Evolutionary conservation across 2,329 filamentous ascomycete genomes (phyloP).

Genomic region (Sphaerulina musiva): DNA sequence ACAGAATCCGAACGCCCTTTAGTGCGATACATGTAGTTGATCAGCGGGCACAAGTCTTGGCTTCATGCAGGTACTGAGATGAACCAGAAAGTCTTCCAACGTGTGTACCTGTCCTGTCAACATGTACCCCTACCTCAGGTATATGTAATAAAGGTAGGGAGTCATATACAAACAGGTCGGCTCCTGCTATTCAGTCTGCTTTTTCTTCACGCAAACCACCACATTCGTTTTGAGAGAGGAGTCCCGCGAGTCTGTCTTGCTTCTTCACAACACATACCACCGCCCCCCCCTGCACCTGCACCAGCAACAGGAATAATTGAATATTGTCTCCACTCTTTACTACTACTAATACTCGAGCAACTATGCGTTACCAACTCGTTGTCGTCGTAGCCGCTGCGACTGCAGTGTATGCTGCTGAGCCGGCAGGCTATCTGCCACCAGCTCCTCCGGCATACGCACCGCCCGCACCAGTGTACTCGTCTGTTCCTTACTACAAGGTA

Average conservation of each 20-base stretch:
- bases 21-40: conserved; percentile 1
- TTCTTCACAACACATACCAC: not conserved
- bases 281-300: not conserved
- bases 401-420: not conserved
- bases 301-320: not conserved
- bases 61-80: conserved; percentile 9
- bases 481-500: not conserved
- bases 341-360: conserved; percentile 4
- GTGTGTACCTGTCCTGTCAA: no score
- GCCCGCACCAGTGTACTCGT: not conserved
- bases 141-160: no score
- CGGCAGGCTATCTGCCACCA: not conserved
- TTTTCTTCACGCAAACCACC: conserved; percentile 3
- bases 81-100: not conserved
- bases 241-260: not conserved
- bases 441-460: conserved; percentile 1
- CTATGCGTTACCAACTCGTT: conserved; percentile 7
- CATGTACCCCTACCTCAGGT: no score
- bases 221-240: conserved; percentile 9
- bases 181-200: not conserved
- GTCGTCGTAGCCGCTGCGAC: conserved; percentile 6
- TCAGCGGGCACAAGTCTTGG: conserved; percentile 3
- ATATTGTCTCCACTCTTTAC: not conserved
- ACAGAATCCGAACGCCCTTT: not conserved
- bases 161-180: not conserved